A percentile compares a stretch with the other conserved stretches of the same genome.
Evolutionary conservation across 306 rosid species (phyloP).

Genomic region (Sicyos baderoa): DNA sequence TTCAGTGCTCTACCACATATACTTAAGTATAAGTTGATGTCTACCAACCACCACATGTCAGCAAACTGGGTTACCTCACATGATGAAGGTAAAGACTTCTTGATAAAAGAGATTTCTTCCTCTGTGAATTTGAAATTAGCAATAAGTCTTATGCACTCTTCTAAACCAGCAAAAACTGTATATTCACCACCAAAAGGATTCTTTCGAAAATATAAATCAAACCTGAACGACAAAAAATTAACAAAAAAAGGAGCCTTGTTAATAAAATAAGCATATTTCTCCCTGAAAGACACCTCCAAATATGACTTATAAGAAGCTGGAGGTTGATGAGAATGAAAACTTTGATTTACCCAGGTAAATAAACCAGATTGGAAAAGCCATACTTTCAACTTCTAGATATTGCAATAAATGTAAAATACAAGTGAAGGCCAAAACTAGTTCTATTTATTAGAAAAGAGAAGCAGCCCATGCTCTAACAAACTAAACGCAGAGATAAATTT

Average conservation of each 20-base stretch:
- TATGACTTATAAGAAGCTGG: background rate
- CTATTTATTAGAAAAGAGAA: background rate
- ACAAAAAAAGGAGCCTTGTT: background rate
- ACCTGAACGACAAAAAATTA: slow-evolving; percentile 48
- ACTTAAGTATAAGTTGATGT: background rate
- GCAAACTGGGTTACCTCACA: slow-evolving; percentile 59
- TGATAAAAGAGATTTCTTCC: slow-evolving; percentile 67
- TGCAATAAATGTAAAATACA: slow-evolving; percentile 1
- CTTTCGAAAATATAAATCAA: slow-evolving; percentile 91
- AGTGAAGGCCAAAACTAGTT: background rate
- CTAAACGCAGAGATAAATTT: too few species aligned
- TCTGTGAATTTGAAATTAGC: slow-evolving; percentile 77
- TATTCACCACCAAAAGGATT: slow-evolving; percentile 98
- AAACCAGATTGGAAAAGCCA: background rate
- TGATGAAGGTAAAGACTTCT: slow-evolving; percentile 52
- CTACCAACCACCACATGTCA: background rate
- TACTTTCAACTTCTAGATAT: slow-evolving; percentile 4
- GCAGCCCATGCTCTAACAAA: background rate
- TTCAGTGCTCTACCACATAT: background rate
- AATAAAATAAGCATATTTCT: background rate
- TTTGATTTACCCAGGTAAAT: background rate
- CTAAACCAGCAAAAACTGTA: slow-evolving; percentile 90
- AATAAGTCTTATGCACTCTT: slow-evolving; percentile 81
- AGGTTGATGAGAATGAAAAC: background rate
- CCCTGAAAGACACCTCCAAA: background rate